Base-by-base conservation (phyloP, 768 basidiomycete species). In the Bullera alba region DNA sequence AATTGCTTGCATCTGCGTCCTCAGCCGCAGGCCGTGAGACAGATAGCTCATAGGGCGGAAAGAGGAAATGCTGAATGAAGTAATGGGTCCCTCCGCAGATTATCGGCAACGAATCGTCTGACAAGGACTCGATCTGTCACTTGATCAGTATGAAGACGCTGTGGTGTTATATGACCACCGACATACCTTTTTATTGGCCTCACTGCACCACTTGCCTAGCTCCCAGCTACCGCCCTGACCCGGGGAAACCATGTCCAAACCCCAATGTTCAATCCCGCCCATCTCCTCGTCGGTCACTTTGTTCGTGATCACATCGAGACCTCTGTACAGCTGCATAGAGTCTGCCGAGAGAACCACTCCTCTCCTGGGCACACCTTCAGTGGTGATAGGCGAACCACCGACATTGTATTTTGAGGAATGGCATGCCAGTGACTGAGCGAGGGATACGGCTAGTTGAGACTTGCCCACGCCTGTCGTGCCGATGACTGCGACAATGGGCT, bases 391-490 rank as follows among this genome's bases (percentile, higher is more conserved):
- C 8, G n/a, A 10, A 29, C 22, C 1, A 12, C 0, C 16, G 42
- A 22, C 12, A 17, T 15, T 1, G 22, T 35, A 82, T 84, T 12
- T 82, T 80, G 14, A 71, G 73, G 79, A 81, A 84, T 39, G 72
- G 17, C 80, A 77, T 10, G 76, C 73, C 36, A 87, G 77, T 30
- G 72, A 77, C 28, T 82, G 77, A 22, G 92, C 92, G 15, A 99
- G 79, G 51, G 95, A 83, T 19, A 99, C 81, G 3, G 87, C 87
- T 6, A 97, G 78, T 49, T 86, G 86, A 12, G 91, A 92, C 74
- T 97, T 99, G 44, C 95, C 95, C 15, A 92, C 90, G 21, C 93
- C 77, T 0, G 93, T 99, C 0, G 93, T 91, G 28, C 93, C 93
- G 53, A 88, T 87, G 45, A 97, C 82, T 16, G 84, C 79, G 46